Evolutionary conservation across 2,329 filamentous ascomycete genomes (phyloP), one percentile per base, ranked within the genome.

Genomic region (Alternaria longipes): DNA sequence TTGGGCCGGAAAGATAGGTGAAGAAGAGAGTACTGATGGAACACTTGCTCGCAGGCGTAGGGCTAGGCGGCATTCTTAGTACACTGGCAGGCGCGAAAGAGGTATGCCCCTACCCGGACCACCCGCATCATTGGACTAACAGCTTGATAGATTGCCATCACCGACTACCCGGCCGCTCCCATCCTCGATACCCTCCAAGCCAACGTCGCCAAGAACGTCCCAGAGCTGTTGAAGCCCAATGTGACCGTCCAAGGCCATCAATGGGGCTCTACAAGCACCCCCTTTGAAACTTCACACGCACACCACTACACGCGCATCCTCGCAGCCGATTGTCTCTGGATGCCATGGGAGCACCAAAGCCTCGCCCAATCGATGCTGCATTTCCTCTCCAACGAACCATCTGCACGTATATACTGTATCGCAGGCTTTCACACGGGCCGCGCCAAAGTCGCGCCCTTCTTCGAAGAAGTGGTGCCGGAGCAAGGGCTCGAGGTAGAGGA

Each of bases 271-370:
- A 73, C 86, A 1, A 70, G 76, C 14, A 76, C 79, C 16, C 42
- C 74, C 26, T 82, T 86, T 50, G 78, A 82, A 12, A 24, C 45
- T 7, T 52, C 67, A 1, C 65, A 80, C 52, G 77, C 77, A 12
- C 78, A 79, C 8, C 59, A 66, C 1, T 91, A 89, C 71, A 87
- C 87, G 46, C 84, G 88, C 59, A 81, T 93, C 41, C 78, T 92
- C n/a, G 88, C 87, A 0, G 88, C 89, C 63, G 90, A 93, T 78
- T 92, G 90, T 71, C 83, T 91, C 58, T 93, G 90, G 90, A 91
- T 92, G 88, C 86, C 87, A 1, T 85, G 84, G 81, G 86, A 92
- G 80, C 91, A 93, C 76, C 83, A 78, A n/a, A 90, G 89, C 74
- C 82, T 93, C 26, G 84, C 84, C 47, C 77, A 73, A 42, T 91